Percentiles rank a stretch among this genome's conserved stretches.
phyloP scores from a whole-genome alignment of 192 early-diverging fungal genomes.

The Helicostylum pulchrum region DNA sequence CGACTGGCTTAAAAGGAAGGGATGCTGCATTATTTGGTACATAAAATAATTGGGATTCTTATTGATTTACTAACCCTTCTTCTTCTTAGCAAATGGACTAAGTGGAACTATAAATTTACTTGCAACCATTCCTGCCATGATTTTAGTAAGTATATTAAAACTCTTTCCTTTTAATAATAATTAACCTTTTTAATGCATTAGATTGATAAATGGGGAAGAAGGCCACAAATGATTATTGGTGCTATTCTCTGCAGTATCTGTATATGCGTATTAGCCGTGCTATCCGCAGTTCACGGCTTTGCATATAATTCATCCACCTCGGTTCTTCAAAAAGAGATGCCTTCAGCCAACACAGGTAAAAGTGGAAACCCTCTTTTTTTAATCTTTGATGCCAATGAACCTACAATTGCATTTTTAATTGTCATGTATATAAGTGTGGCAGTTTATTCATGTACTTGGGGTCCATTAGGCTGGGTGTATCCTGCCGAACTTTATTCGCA shows the following conservation, averaged over 20 bases:
- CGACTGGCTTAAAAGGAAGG: constrained; percentile 42
- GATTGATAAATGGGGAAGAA: constrained; percentile 72
- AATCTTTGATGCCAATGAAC: constrained; percentile 36
- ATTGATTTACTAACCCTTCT: too few species aligned
- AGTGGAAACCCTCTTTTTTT: constrained; percentile 26
- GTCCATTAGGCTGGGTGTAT: constrained; percentile 77
- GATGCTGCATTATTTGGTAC: constrained; percentile 48
- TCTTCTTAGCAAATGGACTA: constrained; percentile 51
- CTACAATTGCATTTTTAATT: constrained; percentile 49
- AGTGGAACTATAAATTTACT: constrained; percentile 72
- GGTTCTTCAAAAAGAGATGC: constrained; percentile 9
- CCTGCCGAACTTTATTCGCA: constrained; percentile 79
- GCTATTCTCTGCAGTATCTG: constrained; percentile 36
- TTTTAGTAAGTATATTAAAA: constrained; percentile 27
- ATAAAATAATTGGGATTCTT: constrained; percentile 47
- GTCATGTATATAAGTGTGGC: constrained; percentile 68
- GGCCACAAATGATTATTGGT: constrained; percentile 62
- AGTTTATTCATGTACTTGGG: constrained; percentile 76
- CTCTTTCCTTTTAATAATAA: not conserved
- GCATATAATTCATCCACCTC: constrained; percentile 24
- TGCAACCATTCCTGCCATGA: constrained; percentile 72
- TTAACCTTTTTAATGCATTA: constrained; percentile 17
- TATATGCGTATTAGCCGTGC: constrained; percentile 20
- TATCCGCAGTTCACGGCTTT: constrained; percentile 46
- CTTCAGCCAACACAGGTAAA: not conserved